These are phyloP conservation scores for Rhododendron henanense DNA, from an alignment of 148 eudicot species.

Conservation along the genomic window DNA sequence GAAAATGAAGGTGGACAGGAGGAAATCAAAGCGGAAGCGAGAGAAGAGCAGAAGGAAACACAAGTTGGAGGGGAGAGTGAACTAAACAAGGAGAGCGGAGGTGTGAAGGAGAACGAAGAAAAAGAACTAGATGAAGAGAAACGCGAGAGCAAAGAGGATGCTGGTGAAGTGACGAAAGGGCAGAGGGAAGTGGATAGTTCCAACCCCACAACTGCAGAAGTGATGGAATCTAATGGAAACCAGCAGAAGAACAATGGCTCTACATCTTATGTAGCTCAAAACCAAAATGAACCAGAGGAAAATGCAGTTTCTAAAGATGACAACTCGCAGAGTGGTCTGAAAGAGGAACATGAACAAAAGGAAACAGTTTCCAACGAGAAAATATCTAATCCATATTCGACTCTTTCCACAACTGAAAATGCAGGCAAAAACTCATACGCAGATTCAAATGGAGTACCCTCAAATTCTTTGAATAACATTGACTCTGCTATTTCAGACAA, in stretches of 20 bases:
- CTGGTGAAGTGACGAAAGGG: slow-evolving; percentile 15
- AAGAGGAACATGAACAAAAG: slow-evolving; percentile 33
- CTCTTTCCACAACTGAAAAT: slow-evolving; percentile 23
- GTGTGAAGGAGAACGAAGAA: slow-evolving; percentile 5
- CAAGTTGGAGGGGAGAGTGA: slow-evolving; percentile 14
- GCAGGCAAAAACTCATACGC: neutral
- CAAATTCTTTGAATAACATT: slow-evolving; percentile 13
- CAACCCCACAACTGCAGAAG: slow-evolving; percentile 12
- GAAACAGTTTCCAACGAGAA: slow-evolving; percentile 6
- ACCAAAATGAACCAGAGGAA: slow-evolving; percentile 21
- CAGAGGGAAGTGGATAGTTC: slow-evolving; percentile 13
- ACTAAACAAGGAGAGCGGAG: slow-evolving; percentile 14
- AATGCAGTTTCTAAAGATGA: slow-evolving; percentile 17
- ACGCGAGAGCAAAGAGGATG: slow-evolving; percentile 22
- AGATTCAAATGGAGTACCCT: slow-evolving; percentile 16
- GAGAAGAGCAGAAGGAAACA: slow-evolving; percentile 12
- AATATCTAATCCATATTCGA: slow-evolving; percentile 11
- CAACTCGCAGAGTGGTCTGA: slow-evolving; percentile 16
- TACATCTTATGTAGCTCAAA: slow-evolving; percentile 16
- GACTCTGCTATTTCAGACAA: neutral
- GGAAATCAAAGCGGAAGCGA: slow-evolving; percentile 11
- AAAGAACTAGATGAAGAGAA: slow-evolving; percentile 11
- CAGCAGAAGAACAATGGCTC: slow-evolving; percentile 21
- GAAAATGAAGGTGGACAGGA: slow-evolving; percentile 16
- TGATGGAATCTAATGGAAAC: slow-evolving; percentile 29